These are phyloP conservation scores for Verticillium nubilum DNA, from an alignment of 2,329 filamentous ascomycete species.

Conservation along the genomic window DNA sequence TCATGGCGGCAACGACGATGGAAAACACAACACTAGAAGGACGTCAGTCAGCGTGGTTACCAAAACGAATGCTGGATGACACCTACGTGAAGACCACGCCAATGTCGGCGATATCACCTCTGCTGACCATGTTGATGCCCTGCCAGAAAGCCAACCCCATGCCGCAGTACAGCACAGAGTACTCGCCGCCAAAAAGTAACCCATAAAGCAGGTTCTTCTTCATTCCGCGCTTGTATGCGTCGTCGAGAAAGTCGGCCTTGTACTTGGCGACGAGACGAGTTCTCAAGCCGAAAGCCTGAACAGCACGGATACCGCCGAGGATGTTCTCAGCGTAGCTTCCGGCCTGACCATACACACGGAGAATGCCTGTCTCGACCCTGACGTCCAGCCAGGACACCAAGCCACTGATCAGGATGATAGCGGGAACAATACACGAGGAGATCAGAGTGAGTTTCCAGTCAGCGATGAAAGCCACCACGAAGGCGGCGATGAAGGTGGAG, in stretches of 20 bases:
- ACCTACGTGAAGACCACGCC: conserved; percentile 11
- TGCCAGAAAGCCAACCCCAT: conserved; percentile 14
- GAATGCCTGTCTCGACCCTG: conserved; percentile 16
- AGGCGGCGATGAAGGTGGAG: conserved; percentile 26
- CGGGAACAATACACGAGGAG: conserved; percentile 20
- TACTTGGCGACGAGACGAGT: conserved; percentile 7
- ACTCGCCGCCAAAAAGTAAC: conserved; percentile 5
- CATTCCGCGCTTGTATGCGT: conserved; percentile 4
- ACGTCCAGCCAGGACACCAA: conserved; percentile 17
- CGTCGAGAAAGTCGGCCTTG: conserved; percentile 6
- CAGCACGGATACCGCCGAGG: conserved; percentile 5
- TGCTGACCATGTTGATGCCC: conserved; percentile 30
- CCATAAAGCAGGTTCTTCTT: conserved; percentile 7
- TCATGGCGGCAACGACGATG: conserved; percentile 14
- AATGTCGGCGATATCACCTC: conserved; percentile 5
- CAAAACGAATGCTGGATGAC: conserved; percentile 2
- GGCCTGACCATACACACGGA: conserved; percentile 19
- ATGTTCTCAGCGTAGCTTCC: conserved; percentile 20
- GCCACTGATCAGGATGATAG: conserved; percentile 9
- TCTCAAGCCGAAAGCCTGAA: conserved; percentile 9
- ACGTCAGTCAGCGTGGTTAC: too few species aligned
- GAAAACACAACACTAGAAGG: conserved; percentile 16
- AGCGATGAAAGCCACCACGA: conserved; percentile 26
- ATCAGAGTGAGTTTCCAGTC: conserved; percentile 35
- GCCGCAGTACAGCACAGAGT: conserved; percentile 7